Conservation (phyloP, 2,329 filamentous ascomycete species). For the Diaporthe amygdali region DNA sequence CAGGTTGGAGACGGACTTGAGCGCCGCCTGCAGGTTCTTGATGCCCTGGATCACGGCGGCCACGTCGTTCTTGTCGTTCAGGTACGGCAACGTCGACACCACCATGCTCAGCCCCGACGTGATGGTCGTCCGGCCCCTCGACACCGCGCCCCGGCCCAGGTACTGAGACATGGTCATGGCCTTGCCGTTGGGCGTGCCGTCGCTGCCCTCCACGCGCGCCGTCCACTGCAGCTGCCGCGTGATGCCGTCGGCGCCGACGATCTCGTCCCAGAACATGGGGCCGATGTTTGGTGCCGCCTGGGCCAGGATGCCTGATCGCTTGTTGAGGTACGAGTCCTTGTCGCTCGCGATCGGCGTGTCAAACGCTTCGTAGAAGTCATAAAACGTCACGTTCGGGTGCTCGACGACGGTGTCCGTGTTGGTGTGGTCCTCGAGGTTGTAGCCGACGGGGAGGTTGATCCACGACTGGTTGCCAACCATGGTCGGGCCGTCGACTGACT, state of each 20-base stretch:
- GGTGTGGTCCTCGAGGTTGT: constrained; percentile 61
- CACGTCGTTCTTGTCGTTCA: constrained; percentile 63
- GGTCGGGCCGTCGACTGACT: constrained; percentile 53
- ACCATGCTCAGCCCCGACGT: constrained; percentile 60
- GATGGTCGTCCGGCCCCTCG: constrained; percentile 66
- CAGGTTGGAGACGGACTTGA: constrained; percentile 59
- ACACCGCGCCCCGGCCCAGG: constrained; percentile 68
- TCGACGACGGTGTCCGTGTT: constrained; percentile 52
- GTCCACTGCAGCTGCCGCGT: constrained; percentile 71
- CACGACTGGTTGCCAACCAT: constrained; percentile 57
- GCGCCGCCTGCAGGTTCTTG: constrained; percentile 61
- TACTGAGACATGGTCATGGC: constrained; percentile 64
- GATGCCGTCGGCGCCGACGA: constrained; percentile 62
- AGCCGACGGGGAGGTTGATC: constrained; percentile 62
- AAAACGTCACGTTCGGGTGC: constrained; percentile 55
- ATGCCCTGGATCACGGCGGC: constrained; percentile 69
- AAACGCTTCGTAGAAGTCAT: constrained; percentile 70
- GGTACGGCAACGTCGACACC: constrained; percentile 64
- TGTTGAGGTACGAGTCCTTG: constrained; percentile 48
- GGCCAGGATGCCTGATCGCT: constrained; percentile 63
- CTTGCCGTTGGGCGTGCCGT: constrained; percentile 34
- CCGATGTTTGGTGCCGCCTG: constrained; percentile 71
- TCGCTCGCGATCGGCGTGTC: constrained; percentile 51
- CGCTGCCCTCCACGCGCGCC: constrained; percentile 48
- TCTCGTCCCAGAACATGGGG: constrained; percentile 64